Evolutionary conservation across 306 rosid genomes (phyloP).

Genomic region (Argentina anserina): DNA sequence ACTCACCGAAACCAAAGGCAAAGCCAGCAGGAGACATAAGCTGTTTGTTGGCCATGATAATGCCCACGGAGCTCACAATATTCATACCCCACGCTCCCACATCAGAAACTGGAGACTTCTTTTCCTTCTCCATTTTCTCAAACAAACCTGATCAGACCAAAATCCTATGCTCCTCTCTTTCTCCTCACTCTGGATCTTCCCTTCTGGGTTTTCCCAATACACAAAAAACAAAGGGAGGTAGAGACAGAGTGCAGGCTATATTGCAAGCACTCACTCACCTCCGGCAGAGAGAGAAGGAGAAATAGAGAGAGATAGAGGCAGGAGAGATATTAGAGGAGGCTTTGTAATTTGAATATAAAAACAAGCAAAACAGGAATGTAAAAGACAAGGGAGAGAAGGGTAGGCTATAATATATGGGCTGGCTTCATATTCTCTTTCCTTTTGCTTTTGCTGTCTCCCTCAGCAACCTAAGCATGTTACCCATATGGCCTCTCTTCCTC

Average conservation of each 20-base stretch:
- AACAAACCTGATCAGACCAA: background rate
- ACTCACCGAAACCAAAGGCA: constrained; percentile 49
- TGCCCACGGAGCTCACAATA: constrained; percentile 54
- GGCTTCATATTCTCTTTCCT: constrained; percentile 1
- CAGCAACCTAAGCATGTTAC: constrained; percentile 20
- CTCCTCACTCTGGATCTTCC: background rate
- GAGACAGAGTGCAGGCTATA: constrained; percentile 19
- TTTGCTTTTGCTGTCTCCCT: constrained; percentile 13
- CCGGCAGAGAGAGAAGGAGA: constrained; percentile 8
- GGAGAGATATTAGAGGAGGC: background rate
- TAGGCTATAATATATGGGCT: constrained; percentile 19
- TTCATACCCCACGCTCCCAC: constrained; percentile 61
- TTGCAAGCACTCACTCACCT: constrained; percentile 17
- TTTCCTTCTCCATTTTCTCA: constrained; percentile 35
- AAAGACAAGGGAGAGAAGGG: constrained; percentile 6
- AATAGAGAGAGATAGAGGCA: background rate
- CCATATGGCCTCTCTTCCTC: constrained; percentile 4
- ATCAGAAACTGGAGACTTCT: constrained; percentile 34
- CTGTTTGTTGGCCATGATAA: constrained; percentile 60
- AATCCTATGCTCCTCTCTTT: background rate
- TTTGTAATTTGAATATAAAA: background rate
- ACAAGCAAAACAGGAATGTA: background rate
- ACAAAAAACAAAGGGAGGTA: constrained; percentile 10
- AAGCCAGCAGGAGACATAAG: constrained; percentile 49
- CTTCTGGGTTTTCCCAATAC: background rate